Percentiles rank a stretch among this genome's conserved stretches.
Conservation (phyloP, 495 filamentous ascomycete genomes). For the Ramalina peruviana region DNA sequence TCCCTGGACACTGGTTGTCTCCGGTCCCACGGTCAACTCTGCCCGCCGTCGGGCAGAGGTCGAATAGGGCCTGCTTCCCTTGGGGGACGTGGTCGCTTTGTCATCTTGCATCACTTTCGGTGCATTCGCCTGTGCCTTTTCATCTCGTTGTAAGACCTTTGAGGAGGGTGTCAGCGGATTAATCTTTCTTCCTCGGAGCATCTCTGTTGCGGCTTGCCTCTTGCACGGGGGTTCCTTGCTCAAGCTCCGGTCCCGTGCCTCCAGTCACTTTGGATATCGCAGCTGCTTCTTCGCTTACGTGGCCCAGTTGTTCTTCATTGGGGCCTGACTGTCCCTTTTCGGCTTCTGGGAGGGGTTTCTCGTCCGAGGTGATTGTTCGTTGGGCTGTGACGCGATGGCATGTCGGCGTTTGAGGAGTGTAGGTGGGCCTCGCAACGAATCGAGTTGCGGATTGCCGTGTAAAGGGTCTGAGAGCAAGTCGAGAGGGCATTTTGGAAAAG, state of each 20-base stretch:
- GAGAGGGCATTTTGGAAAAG: too few relatives aligned
- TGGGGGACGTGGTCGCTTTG: constrained; percentile 24
- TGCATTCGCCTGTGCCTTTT: constrained; percentile 45
- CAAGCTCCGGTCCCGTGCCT: constrained; percentile 40
- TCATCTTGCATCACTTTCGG: constrained; percentile 55
- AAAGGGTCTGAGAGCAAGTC: too few relatives aligned
- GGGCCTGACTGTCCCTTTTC: constrained; percentile 28
- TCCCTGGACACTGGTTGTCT: constrained; percentile 19
- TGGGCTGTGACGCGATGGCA: constrained; percentile 8
- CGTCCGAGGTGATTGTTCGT: constrained; percentile 19
- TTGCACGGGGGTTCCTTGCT: constrained; percentile 50
- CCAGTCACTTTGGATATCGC: constrained; percentile 41
- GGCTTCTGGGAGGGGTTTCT: constrained; percentile 28
- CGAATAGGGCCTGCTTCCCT: constrained; percentile 43
- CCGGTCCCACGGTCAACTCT: constrained; percentile 24
- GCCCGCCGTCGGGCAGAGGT: constrained; percentile 31
- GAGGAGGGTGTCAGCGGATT: constrained; percentile 1
- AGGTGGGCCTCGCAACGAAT: too few relatives aligned
- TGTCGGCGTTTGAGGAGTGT: constrained; percentile 1
- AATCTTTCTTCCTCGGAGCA: constrained; percentile 1
- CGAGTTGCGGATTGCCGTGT: too few relatives aligned
- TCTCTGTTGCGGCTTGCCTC: constrained; percentile 35
- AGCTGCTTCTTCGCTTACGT: constrained; percentile 53
- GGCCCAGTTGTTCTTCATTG: constrained; percentile 40
- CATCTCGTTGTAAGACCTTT: constrained; percentile 53